Evolutionary conservation across 305 asterid species (phyloP).

Genomic region (Fraxinus baroniana): DNA sequence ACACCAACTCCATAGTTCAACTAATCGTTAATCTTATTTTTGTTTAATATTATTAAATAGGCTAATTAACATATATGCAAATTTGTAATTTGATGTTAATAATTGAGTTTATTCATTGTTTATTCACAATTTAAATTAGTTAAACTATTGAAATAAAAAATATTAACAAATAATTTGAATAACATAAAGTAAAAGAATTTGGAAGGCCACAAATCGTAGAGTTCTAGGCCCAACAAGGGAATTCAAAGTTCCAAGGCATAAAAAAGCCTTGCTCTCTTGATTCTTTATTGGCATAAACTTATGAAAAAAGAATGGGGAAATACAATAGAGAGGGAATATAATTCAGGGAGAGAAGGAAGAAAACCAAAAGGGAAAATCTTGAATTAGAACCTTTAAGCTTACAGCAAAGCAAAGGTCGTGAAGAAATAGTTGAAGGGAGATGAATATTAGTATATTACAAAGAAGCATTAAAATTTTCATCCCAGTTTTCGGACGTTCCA

Average conservation of each 20-base stretch:
- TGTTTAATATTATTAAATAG: neutral
- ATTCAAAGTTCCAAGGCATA: neutral
- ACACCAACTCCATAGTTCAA: neutral
- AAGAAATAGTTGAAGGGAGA: neutral
- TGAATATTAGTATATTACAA: neutral
- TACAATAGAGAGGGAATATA: neutral
- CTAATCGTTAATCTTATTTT: neutral
- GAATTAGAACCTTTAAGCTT: neutral
- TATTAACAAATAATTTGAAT: neutral
- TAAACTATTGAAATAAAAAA: neutral
- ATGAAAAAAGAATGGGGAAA: neutral
- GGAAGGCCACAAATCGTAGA: neutral
- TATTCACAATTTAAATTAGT: neutral
- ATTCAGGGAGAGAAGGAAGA: neutral
- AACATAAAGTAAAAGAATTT: neutral
- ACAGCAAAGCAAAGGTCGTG: neutral
- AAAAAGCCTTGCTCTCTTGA: neutral
- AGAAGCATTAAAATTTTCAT: neutral
- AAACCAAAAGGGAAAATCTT: neutral
- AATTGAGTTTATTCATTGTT: neutral
- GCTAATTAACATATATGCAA: neutral
- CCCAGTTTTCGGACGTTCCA: neutral
- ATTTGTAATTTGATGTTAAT: neutral
- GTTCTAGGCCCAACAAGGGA: neutral
- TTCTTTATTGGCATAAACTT: neutral